phyloP scores from a whole-genome alignment of 2,329 filamentous ascomycete genomes.

The Sclerotinia borealis region DNA sequence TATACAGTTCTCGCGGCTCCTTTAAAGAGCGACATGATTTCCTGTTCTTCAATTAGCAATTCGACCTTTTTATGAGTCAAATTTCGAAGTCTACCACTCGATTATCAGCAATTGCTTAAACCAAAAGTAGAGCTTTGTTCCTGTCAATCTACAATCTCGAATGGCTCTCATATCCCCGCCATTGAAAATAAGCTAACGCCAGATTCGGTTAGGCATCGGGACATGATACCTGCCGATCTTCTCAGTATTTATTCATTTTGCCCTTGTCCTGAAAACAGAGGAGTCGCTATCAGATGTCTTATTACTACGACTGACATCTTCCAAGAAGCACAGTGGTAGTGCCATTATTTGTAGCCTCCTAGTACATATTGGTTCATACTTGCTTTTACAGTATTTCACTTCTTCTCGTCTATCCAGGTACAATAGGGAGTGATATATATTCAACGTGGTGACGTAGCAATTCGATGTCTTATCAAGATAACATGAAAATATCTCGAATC shows the following conservation, averaged over 20 bases:
- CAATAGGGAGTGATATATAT: too few relatives aligned
- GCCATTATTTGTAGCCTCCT: too few relatives aligned
- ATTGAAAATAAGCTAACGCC: background rate
- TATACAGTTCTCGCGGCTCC: constrained; percentile 26
- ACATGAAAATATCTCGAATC: background rate
- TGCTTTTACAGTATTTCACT: too few relatives aligned
- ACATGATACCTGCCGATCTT: background rate
- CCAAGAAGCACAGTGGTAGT: too few relatives aligned
- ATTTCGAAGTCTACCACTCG: background rate
- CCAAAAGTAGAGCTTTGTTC: constrained; percentile 1
- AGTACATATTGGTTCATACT: too few relatives aligned
- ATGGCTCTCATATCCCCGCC: background rate
- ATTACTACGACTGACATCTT: too few relatives aligned
- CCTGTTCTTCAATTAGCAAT: constrained; percentile 11
- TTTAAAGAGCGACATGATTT: constrained; percentile 30
- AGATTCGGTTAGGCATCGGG: background rate
- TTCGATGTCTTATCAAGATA: background rate
- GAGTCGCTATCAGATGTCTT: background rate
- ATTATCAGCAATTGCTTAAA: constrained; percentile 4
- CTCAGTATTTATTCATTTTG: too few relatives aligned
- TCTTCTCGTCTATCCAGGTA: too few relatives aligned
- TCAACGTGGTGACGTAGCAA: background rate
- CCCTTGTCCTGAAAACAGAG: too few relatives aligned
- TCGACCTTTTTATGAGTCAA: background rate
- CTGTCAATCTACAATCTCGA: constrained; percentile 1